phyloP scores from a whole-genome alignment of 257 asterid species.

The Solanum medicagineum region DNA sequence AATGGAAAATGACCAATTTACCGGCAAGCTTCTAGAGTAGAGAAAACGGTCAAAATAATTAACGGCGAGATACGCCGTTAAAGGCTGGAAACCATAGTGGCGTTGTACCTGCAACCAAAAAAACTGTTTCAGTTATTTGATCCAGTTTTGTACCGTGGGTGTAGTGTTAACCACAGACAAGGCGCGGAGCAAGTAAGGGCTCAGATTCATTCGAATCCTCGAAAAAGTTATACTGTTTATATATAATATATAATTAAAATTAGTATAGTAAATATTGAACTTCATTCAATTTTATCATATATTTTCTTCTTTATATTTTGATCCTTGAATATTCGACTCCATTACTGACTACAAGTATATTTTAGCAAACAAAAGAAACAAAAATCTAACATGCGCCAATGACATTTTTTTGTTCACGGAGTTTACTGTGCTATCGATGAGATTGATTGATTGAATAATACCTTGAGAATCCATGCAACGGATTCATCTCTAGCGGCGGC shows the following conservation, averaged over 20 bases:
- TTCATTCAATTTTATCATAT: too few species aligned
- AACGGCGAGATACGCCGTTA: slow-evolving; percentile 89
- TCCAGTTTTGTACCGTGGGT: neutral
- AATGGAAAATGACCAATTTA: slow-evolving; percentile 29
- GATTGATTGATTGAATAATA: slow-evolving; percentile 2
- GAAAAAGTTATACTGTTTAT: too few species aligned
- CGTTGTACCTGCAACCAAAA: slow-evolving; percentile 59
- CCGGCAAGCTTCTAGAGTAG: slow-evolving; percentile 63
- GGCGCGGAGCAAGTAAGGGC: too few species aligned
- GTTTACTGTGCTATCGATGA: neutral
- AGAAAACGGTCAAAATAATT: slow-evolving; percentile 84
- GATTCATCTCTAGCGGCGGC: slow-evolving; percentile 54
- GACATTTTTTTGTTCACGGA: neutral
- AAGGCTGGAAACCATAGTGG: slow-evolving; percentile 69
- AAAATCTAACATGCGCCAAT: neutral
- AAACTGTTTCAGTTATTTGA: neutral
- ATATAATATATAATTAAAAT: too few species aligned
- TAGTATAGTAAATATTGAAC: too few species aligned
- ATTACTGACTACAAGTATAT: neutral
- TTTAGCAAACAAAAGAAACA: neutral
- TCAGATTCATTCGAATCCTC: too few species aligned
- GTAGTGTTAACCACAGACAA: neutral
- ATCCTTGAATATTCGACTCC: too few species aligned
- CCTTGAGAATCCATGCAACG: slow-evolving; percentile 92
- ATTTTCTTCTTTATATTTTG: too few species aligned